phyloP scores from a whole-genome alignment of 139 green algal genomes.

The Chlorella sp. region DNA sequence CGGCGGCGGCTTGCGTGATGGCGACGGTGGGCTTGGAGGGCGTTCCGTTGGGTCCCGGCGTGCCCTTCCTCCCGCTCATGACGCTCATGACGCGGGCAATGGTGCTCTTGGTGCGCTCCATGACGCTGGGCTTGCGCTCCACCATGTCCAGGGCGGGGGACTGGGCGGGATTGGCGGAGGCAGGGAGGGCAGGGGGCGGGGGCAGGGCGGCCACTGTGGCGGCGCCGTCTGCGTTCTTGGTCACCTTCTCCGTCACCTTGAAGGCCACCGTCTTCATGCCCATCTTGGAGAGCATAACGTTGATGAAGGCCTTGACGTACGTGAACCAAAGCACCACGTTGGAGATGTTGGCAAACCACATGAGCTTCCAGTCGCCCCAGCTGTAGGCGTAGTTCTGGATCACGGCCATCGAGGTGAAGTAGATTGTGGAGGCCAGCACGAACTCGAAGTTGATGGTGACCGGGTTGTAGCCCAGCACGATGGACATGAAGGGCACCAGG shows the following conservation, averaged over 20 bases:
- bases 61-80: too few relatives aligned
- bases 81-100: too few relatives aligned
- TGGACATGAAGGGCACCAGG: slow-evolving; percentile 16
- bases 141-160: too few relatives aligned
- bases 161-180: too few relatives aligned
- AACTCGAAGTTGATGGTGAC: slow-evolving; percentile 15
- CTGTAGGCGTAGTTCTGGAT: slow-evolving; percentile 3
- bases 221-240: neutral
- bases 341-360: slow-evolving; percentile 8
- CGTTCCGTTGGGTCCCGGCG: too few relatives aligned
- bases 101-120: neutral
- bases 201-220: neutral
- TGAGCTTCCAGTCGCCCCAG: neutral
- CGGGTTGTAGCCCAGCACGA: slow-evolving; percentile 19
- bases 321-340: slow-evolving; percentile 11
- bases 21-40: too few relatives aligned
- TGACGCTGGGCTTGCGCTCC: neutral
- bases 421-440: slow-evolving; percentile 1
- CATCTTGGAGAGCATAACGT: neutral
- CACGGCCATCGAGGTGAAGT: neutral
- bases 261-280: slow-evolving; percentile 2
- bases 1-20: too few relatives aligned
- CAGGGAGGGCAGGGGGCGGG: neutral
- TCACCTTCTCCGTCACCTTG: slow-evolving; percentile 9
- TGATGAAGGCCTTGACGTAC: slow-evolving; percentile 7